phyloP scores from a whole-genome alignment of 306 rosid species.

The Lathyrus sativus region DNA sequence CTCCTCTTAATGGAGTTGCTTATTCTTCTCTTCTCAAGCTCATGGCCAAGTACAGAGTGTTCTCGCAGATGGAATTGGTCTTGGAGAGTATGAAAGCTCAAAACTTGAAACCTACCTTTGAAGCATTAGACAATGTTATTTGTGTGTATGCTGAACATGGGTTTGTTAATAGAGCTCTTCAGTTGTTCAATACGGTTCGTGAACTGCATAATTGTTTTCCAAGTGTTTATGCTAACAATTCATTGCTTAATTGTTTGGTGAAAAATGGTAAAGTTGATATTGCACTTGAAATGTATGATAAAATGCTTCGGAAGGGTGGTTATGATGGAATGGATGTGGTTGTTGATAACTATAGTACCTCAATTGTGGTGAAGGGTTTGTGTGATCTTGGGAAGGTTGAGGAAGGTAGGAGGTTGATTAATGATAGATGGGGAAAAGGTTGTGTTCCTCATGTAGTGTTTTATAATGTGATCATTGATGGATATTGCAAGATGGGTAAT shows the following conservation, averaged over 20 bases:
- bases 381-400: constrained; percentile 65
- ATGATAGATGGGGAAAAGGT: constrained; percentile 65
- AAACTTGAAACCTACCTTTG: constrained; percentile 52
- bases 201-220: constrained; percentile 55
- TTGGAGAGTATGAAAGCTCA: constrained; percentile 50
- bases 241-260: constrained; percentile 55
- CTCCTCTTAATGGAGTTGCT: constrained; percentile 52
- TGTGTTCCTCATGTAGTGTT: constrained; percentile 78
- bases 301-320: constrained; percentile 54
- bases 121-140: constrained; percentile 56
- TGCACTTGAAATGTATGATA: constrained; percentile 66
- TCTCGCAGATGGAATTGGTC: constrained; percentile 58
- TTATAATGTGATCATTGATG: constrained; percentile 69
- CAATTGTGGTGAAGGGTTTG: constrained; percentile 65
- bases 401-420: constrained; percentile 66
- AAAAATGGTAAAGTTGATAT: constrained; percentile 46
- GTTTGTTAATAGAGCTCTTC: constrained; percentile 60
- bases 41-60: constrained; percentile 55
- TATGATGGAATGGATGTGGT: constrained; percentile 18
- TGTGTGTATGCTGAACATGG: constrained; percentile 58
- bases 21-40: constrained; percentile 70
- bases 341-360: constrained; percentile 71
- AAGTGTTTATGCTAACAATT: constrained; percentile 53
- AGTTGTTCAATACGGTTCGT: constrained; percentile 39
- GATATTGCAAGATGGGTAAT: constrained; percentile 73